Conservation (phyloP, 768 basidiomycete species). For the Lyophyllum decastes region DNA sequence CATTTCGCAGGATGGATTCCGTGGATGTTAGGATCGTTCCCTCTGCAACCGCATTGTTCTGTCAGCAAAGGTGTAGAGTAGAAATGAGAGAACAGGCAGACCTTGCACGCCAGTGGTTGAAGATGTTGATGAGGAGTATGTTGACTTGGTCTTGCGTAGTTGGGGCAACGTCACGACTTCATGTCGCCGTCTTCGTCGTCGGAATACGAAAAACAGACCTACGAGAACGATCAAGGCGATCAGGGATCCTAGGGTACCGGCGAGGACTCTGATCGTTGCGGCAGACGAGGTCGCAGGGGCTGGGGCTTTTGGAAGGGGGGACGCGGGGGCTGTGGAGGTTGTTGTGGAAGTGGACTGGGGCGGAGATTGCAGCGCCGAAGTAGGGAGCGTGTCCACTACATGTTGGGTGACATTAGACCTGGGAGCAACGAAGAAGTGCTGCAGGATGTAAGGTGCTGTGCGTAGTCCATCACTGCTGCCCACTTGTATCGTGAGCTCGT, state of each 20-base stretch:
- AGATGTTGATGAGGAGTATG: constrained; percentile 5
- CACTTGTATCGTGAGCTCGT: constrained; percentile 41
- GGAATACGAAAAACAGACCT: constrained; percentile 14
- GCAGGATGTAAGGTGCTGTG: constrained; percentile 39
- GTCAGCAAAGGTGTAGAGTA: not conserved
- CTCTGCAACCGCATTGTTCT: constrained; percentile 7
- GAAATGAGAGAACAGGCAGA: constrained; percentile 1
- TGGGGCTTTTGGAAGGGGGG: not conserved
- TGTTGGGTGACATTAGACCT: constrained; percentile 2
- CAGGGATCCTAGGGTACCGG: constrained; percentile 26
- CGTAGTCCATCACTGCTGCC: constrained; percentile 21
- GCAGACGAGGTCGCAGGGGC: not conserved
- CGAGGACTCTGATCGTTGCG: constrained; percentile 23
- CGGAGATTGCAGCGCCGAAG: not conserved
- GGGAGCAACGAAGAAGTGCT: constrained; percentile 40
- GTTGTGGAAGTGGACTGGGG: not conserved
- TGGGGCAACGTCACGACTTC: constrained; percentile 1
- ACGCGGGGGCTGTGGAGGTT: not conserved
- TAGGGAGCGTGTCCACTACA: not conserved
- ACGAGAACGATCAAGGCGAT: constrained; percentile 19
- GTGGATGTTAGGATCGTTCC: constrained; percentile 37
- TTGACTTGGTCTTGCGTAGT: constrained; percentile 9
- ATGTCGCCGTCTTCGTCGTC: constrained; percentile 15
- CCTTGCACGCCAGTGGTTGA: constrained; percentile 22
- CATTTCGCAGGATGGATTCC: constrained; percentile 34